Conservation (phyloP, 2,329 filamentous ascomycete genomes). For the Endocalyx cinctus region DNA sequence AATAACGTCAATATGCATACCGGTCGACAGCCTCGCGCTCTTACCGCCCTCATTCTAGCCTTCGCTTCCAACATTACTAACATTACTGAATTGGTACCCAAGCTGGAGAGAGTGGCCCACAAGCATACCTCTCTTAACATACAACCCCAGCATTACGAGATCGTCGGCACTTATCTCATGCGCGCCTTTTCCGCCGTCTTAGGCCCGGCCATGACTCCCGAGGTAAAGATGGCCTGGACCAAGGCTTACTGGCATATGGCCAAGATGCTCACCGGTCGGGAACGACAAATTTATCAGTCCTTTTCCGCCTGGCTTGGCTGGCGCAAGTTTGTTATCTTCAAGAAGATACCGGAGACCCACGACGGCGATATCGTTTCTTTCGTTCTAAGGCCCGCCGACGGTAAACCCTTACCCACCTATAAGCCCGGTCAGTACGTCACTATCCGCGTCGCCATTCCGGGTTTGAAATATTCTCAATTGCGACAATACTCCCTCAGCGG, state of each 20-base stretch:
- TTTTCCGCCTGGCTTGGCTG: slow-evolving; percentile 62
- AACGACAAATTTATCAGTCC: slow-evolving; percentile 57
- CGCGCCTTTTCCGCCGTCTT: slow-evolving; percentile 63
- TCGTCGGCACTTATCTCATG: slow-evolving; percentile 66
- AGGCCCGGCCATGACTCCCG: slow-evolving; percentile 59
- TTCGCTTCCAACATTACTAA: slow-evolving; percentile 69
- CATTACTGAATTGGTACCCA: slow-evolving; percentile 49
- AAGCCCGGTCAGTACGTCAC: slow-evolving; percentile 71
- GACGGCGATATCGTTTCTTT: slow-evolving; percentile 64
- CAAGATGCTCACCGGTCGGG: slow-evolving; percentile 64
- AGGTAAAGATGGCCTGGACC: slow-evolving; percentile 63
- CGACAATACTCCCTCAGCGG: slow-evolving; percentile 72
- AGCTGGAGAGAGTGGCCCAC: slow-evolving; percentile 57
- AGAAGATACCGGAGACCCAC: slow-evolving; percentile 58
- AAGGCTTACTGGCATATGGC: slow-evolving; percentile 71
- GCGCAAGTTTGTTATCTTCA: slow-evolving; percentile 61
- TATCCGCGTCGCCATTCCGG: slow-evolving; percentile 52
- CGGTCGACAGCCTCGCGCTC: slow-evolving; percentile 55
- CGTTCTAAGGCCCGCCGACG: slow-evolving; percentile 61
- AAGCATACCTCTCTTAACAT: slow-evolving; percentile 71
- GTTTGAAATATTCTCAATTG: slow-evolving; percentile 56
- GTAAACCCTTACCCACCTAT: slow-evolving; percentile 55
- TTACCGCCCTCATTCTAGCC: slow-evolving; percentile 61
- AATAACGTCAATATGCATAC: slow-evolving; percentile 62
- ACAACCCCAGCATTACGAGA: slow-evolving; percentile 62